Evolutionary conservation across 352 stramenopile species (phyloP).

Genomic region (Phytophthora pisi): DNA sequence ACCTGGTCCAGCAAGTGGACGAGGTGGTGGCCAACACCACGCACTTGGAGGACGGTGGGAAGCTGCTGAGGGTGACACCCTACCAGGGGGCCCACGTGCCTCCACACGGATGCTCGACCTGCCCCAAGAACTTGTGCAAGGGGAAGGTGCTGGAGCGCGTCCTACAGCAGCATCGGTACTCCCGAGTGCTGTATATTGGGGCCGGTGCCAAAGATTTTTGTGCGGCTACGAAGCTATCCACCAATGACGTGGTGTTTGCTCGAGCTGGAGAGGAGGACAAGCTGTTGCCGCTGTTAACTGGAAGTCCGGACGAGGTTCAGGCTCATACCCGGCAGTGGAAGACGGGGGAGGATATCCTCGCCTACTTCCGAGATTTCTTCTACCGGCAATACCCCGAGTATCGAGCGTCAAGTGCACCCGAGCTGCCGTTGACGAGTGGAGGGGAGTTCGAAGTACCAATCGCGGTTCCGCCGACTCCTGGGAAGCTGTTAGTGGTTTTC

Average conservation of each 20-base stretch:
- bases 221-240: constrained; percentile 37
- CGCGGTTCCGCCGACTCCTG: constrained; percentile 3
- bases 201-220: constrained; percentile 62
- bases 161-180: constrained; percentile 33
- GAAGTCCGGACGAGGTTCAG: constrained; percentile 12
- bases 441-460: constrained; percentile 15
- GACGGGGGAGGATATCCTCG: constrained; percentile 20
- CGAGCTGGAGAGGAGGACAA: constrained; percentile 7
- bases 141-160: constrained; percentile 50
- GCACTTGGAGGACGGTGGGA: constrained; percentile 20
- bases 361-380: constrained; percentile 31
- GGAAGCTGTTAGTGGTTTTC: constrained; percentile 51
- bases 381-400: constrained; percentile 22
- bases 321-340: constrained; percentile 23
- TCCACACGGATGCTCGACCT: constrained; percentile 51
- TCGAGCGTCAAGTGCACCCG: not conserved
- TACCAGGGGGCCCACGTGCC: constrained; percentile 36
- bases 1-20: constrained; percentile 34
- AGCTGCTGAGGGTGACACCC: constrained; percentile 40
- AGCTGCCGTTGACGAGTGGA: not conserved
- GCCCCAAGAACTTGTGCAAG: constrained; percentile 71
- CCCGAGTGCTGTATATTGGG: constrained; percentile 62
- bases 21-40: constrained; percentile 51
- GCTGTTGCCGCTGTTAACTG: constrained; percentile 15
- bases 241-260: constrained; percentile 34